Conservation (phyloP, 306 rosid species). For the Phaseolus lunatus region DNA sequence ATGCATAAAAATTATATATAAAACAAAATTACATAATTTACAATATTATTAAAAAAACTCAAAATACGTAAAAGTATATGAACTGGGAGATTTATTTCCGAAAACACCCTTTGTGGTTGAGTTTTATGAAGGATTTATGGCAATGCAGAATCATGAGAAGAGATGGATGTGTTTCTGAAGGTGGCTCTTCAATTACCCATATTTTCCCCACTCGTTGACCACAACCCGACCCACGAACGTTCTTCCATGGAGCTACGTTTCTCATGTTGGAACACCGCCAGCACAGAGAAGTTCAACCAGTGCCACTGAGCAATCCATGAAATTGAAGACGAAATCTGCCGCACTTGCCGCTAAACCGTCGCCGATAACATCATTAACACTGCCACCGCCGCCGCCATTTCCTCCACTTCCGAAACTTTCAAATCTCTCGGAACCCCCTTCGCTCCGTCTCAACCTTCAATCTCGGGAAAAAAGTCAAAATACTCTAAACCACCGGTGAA, state of each 20-base stretch:
- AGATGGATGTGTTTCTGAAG: no score
- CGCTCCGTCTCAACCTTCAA: no score
- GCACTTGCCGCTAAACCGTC: conserved; percentile 73
- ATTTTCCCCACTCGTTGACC: no score
- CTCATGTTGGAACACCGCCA: not conserved
- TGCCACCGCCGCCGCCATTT: conserved; percentile 30
- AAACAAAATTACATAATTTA: not conserved
- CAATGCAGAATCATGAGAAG: no score
- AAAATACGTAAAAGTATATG: no score
- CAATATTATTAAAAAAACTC: not conserved
- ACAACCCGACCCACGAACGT: no score
- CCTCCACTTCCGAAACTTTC: conserved; percentile 48
- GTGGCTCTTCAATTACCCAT: no score
- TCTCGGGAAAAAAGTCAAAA: no score
- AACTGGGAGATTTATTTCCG: not conserved
- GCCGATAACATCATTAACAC: conserved; percentile 45
- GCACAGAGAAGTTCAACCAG: conserved; percentile 50
- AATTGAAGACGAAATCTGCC: conserved; percentile 79
- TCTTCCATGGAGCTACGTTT: no score
- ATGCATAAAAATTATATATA: not conserved
- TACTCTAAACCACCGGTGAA: no score
- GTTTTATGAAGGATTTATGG: conserved; percentile 15
- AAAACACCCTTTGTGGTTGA: conserved; percentile 13
- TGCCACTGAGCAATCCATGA: conserved; percentile 66
- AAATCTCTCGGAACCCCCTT: conserved; percentile 61